These are phyloP conservation scores for Phyllosticta citribraziliensis DNA, from an alignment of 2,329 filamentous ascomycete genomes.

Conservation along the genomic window DNA sequence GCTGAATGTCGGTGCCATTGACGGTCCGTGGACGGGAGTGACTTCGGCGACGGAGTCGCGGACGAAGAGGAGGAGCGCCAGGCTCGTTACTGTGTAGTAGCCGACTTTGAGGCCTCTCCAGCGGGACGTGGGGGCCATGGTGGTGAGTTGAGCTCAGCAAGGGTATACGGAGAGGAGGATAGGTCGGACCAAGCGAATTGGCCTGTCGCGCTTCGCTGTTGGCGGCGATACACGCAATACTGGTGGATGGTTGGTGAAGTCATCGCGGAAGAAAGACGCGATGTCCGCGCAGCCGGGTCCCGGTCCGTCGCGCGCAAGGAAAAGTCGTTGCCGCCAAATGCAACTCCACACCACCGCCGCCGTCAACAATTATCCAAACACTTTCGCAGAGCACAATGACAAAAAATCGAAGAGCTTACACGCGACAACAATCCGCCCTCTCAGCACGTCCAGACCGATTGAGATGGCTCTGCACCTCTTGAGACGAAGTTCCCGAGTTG, in stretches of 20 bases:
- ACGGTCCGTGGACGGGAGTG: constrained; percentile 26
- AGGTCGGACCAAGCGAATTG: background rate
- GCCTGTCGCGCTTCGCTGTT: background rate
- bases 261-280: background rate
- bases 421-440: background rate
- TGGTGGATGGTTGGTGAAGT: background rate
- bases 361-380: background rate
- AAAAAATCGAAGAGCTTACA: background rate
- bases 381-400: background rate
- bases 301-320: background rate
- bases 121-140: background rate
- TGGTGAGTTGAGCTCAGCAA: background rate
- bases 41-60: constrained; percentile 2
- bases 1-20: constrained; percentile 38
- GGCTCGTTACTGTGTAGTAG: background rate
- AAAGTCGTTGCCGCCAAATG: background rate
- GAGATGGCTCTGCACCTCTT: background rate
- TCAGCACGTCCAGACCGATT: background rate
- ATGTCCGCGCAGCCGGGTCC: background rate
- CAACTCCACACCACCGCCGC: background rate
- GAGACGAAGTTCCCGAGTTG: background rate
- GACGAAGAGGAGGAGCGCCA: background rate
- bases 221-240: background rate
- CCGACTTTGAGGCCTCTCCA: background rate
- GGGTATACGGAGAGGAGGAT: background rate